Evolutionary conservation across 371 early-diverging fungal species (phyloP), one percentile per base, ranked within the genome.

Genomic region (Mortierella sp.): DNA sequence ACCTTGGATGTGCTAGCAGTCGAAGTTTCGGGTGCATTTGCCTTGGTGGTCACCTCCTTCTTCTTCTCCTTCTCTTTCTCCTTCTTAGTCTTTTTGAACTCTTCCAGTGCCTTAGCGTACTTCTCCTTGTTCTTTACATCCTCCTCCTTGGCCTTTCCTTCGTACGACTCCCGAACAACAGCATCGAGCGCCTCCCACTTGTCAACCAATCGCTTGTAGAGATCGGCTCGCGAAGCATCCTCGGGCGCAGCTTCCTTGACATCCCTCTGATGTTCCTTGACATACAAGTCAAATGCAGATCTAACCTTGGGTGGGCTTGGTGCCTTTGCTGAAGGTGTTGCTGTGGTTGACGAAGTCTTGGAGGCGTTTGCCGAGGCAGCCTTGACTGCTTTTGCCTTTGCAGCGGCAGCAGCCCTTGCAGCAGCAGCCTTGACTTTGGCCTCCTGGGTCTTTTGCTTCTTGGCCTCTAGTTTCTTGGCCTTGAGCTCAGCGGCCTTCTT

Each of bases 261-360:
- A n/a, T 47, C 71, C 72, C 71, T 76, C 50, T 64, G 68, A 46
- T 76, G 77, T 1, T 71, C 77, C 68, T 71, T 71, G 9, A 61
- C 68, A 56, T 71, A 76, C 71, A 76, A 68, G 62, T 76, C 77
- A 52, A 71, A 76, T 19, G 60, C 68, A 46, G 77, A 76, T 43
- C 77, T 71, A 44, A 64, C 47, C 68, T 76, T 76, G 58, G 62
- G 68, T 37, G 37, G 37, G 37, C 37, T 37, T 5, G 37, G 37
- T 5, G 37, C 37, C 37, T 37, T 37, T 37, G 37, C 37, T 37
- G 37, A 37, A 5, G 37, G 9, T 5, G 3, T 37, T 37, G 37
- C 9, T 5, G 37, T 37, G 9, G 37, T 37, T 3, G 37, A 9
- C 37, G 37, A 37, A 9, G 3, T 37, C 37, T 37, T 37, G 37